phyloP scores from a whole-genome alignment of 1,284 basidiomycete species.

The Naganishia sp. region DNA sequence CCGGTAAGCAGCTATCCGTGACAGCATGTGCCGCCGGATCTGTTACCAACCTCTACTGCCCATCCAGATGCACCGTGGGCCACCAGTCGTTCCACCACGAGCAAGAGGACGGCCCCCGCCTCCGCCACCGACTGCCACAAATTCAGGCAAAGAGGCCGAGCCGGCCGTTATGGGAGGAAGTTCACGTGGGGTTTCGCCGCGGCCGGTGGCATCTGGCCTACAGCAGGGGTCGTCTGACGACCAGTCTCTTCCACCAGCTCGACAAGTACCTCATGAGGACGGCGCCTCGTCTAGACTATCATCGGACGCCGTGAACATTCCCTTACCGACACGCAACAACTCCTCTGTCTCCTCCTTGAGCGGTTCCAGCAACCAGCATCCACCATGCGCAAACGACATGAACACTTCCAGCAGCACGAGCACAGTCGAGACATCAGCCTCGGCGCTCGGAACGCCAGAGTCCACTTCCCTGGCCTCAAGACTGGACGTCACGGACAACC shows the following conservation, averaged over 20 bases:
- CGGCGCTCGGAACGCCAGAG: constrained; percentile 11
- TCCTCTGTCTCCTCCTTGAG: constrained; percentile 13
- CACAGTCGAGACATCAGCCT: neutral
- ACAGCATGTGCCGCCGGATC: no score
- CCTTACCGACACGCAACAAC: constrained; percentile 2
- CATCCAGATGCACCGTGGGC: neutral
- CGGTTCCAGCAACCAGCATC: constrained; percentile 1
- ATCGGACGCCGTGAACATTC: neutral
- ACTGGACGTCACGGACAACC: neutral
- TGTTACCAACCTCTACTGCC: neutral
- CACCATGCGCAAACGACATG: neutral
- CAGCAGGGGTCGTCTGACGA: no score
- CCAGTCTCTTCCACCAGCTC: no score
- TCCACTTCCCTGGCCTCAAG: neutral
- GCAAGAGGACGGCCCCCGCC: constrained; percentile 19
- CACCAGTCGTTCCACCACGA: constrained; percentile 12
- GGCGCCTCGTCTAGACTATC: neutral
- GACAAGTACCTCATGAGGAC: neutral
- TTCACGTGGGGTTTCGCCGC: neutral
- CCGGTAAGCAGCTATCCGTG: no score
- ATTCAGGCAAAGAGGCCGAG: neutral
- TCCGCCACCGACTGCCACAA: neutral
- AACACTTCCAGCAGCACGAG: constrained; percentile 8
- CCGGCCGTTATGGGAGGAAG: neutral
- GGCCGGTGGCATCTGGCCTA: no score